Evolutionary conservation across 2,329 filamentous ascomycete species (phyloP), one percentile per base, ranked within the genome.

Genomic region (Fusarium pilosicola): DNA sequence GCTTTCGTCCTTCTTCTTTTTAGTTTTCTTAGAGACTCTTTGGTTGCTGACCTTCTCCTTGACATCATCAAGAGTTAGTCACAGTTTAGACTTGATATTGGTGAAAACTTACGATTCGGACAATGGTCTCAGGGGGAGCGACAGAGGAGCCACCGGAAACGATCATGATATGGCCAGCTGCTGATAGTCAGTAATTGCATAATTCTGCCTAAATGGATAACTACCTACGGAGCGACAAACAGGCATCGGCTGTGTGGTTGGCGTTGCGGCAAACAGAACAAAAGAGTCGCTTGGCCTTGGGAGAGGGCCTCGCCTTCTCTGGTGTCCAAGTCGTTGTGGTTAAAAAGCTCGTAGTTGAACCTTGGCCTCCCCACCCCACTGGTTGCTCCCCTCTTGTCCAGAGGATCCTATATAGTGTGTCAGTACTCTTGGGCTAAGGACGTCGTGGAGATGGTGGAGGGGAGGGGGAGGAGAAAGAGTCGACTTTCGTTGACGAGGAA

Each of bases 171-270:
- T 49, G 32, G 0, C 9, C 14, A 0, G 20, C 28, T 49, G 3
- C 14, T 32, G 42, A 18, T 6, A 44, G n/a, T 24, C 18, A 44
- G 42, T 18, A 24, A 18, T 44, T 44, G 42, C 15, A 44, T 44
- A 18, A 44, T 17, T 12, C 3, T 13, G 15, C n/a, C 24, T 24
- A 44, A 24, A 44, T 18, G 6, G 6, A 24, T 44, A 44, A 44
- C 41, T 24, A 6, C 6, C 15, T 49, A 32, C 22, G 5, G 14
- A 49, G 20, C 4, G 28, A 12, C 6, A 49, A 3, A 12, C 28
- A 49, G 0, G 28, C 14, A 0, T 49, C 46, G 0, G 22, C 22
- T 0, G 28, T 32, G 2, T 51, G 48, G 0, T 51, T 51, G 0
- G 30, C 48, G 1, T 51, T 51, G 2, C 11, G 7, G 1, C 22